phyloP scores from a whole-genome alignment of 164 flowering plant species.

The Umbilicus rupestris region DNA sequence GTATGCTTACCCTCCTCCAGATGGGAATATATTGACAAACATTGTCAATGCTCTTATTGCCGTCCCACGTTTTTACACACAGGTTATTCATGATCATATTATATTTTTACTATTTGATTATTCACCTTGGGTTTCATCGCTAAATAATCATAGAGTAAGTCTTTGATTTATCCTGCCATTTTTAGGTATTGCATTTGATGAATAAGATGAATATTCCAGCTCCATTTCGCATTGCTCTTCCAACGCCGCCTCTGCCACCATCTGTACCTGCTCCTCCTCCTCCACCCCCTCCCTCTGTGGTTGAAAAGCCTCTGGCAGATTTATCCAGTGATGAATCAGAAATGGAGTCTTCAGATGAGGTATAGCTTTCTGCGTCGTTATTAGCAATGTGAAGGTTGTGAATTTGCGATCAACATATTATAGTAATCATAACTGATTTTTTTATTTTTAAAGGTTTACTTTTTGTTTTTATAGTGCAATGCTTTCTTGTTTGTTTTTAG shows the following conservation, averaged over 20 bases:
- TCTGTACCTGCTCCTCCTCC: constrained; percentile 34
- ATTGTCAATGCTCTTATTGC: constrained; percentile 96
- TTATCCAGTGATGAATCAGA: constrained; percentile 83
- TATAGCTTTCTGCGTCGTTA: constrained; percentile 11
- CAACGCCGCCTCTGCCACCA: constrained; percentile 85
- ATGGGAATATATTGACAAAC: constrained; percentile 88
- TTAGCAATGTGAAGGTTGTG: too few species aligned
- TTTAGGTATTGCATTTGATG: constrained; percentile 95
- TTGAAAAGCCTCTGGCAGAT: constrained; percentile 33
- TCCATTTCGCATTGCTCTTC: constrained; percentile 86
- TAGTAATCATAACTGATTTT: neutral
- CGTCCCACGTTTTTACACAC: constrained; percentile 92
- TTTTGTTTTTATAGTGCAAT: neutral
- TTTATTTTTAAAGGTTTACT: neutral
- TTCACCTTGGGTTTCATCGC: neutral
- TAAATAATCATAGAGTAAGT: neutral
- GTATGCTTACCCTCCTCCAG: constrained; percentile 96
- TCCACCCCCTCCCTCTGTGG: constrained; percentile 38
- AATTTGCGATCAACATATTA: neutral
- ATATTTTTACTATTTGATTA: neutral
- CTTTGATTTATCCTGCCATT: neutral
- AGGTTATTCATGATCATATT: constrained; percentile 32
- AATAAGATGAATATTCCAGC: constrained; percentile 99
- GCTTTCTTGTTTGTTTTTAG: neutral
- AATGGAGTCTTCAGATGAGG: constrained; percentile 89